A percentile compares a stretch with the other conserved stretches of the same genome.
These are phyloP conservation scores for Clarireedia homoeocarpa DNA, from an alignment of 2,329 filamentous ascomycete species.

Conservation along the genomic window DNA sequence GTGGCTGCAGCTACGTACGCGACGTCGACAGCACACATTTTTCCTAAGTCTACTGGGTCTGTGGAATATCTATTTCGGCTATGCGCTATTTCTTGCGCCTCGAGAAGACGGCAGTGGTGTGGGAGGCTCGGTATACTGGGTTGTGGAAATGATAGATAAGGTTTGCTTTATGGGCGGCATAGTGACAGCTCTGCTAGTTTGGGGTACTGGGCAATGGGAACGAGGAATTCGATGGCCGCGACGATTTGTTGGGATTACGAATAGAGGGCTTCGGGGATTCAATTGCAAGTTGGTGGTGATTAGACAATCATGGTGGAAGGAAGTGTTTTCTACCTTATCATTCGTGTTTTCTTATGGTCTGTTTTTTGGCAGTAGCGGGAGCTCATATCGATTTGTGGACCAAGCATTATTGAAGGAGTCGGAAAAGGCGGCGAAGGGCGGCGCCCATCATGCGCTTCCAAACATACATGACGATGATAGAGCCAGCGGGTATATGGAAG, in stretches of 20 bases:
- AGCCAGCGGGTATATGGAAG: conserved; percentile 69
- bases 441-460: conserved; percentile 32
- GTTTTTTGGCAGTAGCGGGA: conserved; percentile 60
- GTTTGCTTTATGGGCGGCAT: conserved; percentile 87
- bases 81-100: conserved; percentile 90
- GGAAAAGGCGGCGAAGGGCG: conserved; percentile 48
- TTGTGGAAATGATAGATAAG: conserved; percentile 83
- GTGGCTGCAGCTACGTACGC: conserved; percentile 81
- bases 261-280: conserved; percentile 82
- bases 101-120: conserved; percentile 87
- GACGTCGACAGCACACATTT: conserved; percentile 86
- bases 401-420: conserved; percentile 50
- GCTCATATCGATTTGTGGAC: conserved; percentile 71
- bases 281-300: conserved; percentile 95
- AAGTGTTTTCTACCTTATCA: conserved; percentile 61
- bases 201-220: conserved; percentile 95
- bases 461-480: conserved; percentile 49
- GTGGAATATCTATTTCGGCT: conserved; percentile 81
- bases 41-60: conserved; percentile 71
- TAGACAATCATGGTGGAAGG: conserved; percentile 72
- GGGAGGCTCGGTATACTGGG: conserved; percentile 93
- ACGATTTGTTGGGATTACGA: conserved; percentile 82
- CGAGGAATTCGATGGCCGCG: conserved; percentile 89
- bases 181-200: conserved; percentile 78
- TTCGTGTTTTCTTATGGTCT: conserved; percentile 73